Percentiles rank a stretch among this genome's conserved stretches.
phyloP scores from a whole-genome alignment of 768 basidiomycete species.

The Saitozyma sp. region DNA sequence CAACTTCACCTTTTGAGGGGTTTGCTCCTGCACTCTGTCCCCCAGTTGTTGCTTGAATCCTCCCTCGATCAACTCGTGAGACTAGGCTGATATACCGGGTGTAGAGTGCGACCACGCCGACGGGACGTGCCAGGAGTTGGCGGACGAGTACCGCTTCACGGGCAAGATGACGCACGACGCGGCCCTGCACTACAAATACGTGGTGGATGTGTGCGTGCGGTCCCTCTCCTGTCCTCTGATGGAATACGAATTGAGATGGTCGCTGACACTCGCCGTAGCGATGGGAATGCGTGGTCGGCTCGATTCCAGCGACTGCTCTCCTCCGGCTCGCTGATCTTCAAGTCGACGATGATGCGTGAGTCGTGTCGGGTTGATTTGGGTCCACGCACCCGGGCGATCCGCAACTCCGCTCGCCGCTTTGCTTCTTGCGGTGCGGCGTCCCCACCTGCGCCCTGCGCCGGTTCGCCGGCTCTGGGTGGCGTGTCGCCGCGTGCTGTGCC shows the following conservation, averaged over 20 bases:
- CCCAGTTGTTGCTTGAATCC: not conserved
- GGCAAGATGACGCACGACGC: conserved; percentile 30
- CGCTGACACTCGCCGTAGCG: conserved; percentile 13
- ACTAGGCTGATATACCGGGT: not conserved
- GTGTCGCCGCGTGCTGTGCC: too few relatives aligned
- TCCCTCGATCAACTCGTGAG: too few relatives aligned
- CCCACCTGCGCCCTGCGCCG: too few relatives aligned
- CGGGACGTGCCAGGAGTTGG: conserved; percentile 45
- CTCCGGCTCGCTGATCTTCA: conserved; percentile 45
- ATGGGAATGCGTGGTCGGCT: conserved; percentile 52
- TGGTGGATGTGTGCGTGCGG: conserved; percentile 46
- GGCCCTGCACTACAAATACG: conserved; percentile 44
- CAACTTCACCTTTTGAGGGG: not conserved
- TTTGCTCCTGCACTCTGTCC: not conserved
- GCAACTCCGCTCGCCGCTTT: not conserved
- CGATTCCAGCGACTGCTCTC: conserved; percentile 46
- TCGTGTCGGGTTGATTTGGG: not conserved
- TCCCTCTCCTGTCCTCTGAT: not conserved
- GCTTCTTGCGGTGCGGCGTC: too few relatives aligned
- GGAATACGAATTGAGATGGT: too few relatives aligned
- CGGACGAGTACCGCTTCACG: conserved; percentile 31
- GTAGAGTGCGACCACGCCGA: conserved; percentile 42
- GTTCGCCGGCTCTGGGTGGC: too few relatives aligned
- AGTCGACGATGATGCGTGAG: conserved; percentile 49
- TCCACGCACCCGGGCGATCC: too few relatives aligned